A percentile compares a stretch with the other conserved stretches of the same genome.
Conservation (phyloP, 1,284 basidiomycete species). For the Filobasidium uniguttulatum region DNA sequence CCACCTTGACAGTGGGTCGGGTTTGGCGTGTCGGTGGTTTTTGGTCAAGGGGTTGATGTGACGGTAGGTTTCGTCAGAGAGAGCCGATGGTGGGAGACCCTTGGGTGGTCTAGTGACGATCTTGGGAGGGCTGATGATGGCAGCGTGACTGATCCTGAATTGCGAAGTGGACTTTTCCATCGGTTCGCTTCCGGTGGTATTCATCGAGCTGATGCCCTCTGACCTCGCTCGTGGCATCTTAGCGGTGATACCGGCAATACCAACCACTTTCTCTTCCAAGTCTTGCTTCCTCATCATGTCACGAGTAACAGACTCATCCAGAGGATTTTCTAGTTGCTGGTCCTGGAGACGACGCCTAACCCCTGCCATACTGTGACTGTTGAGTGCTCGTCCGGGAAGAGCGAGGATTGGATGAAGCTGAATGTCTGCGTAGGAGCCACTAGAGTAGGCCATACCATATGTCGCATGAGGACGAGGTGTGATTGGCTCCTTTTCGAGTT, state of each 20-base stretch:
- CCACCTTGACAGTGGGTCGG: conserved; percentile 25
- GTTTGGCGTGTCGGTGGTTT: conserved; percentile 4
- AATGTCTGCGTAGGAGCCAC: not conserved
- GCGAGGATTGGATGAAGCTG: not conserved
- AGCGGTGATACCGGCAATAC: conserved; percentile 30
- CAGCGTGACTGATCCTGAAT: conserved; percentile 23
- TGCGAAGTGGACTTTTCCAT: conserved; percentile 18
- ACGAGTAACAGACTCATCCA: too few species aligned
- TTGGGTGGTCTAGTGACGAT: conserved; percentile 18
- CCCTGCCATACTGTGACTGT: conserved; percentile 9
- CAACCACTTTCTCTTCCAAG: conserved; percentile 25
- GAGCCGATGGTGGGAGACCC: not conserved
- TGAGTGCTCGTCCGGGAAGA: conserved; percentile 16
- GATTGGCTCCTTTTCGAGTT: not conserved
- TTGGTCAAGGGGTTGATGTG: not conserved
- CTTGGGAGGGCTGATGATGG: conserved; percentile 20
- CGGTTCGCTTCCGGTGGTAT: conserved; percentile 23
- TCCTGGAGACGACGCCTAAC: not conserved
- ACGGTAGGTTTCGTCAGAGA: not conserved
- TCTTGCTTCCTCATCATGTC: not conserved
- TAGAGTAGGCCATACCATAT: conserved; percentile 28
- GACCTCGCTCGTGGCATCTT: conserved; percentile 12
- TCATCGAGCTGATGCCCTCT: conserved; percentile 4
- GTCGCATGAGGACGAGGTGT: conserved; percentile 22
- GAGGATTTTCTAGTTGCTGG: not conserved